Evolutionary conservation across 2,329 filamentous ascomycete genomes (phyloP), one percentile per base, ranked within the genome.

Genomic region (Huntiella bhutanensis): DNA sequence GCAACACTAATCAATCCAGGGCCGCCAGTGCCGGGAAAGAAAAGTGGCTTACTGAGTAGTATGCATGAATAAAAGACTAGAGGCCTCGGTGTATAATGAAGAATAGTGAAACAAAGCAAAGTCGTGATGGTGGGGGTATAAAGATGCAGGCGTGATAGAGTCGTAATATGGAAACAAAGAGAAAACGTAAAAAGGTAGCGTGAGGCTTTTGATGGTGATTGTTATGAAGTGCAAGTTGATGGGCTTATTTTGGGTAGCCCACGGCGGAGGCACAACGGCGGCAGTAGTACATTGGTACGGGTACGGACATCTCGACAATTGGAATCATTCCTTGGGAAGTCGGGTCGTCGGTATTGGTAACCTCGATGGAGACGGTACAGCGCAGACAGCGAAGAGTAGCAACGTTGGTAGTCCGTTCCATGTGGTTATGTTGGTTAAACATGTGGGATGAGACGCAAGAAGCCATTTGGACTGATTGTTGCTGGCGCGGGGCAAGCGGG

Each of bases 301-400:
- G 22, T 28, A 28, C 22, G 51, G 78, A 69, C 58, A 76, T 76
- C 58, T 73, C 70, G 2, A 73, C 73, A 51, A 79, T 74, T 55
- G 70, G 68, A 11, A 80, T 69, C 75, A 80, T 80, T 51, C 74
- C 75, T 49, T 64, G 70, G 38, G 70, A 63, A 52, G 61, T 64
- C 43, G 68, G 63, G 58, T 77, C 72, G 57, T 77, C 73, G 32
- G 71, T 75, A 6, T 70, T 68, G 5, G 73, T 75, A 22, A 70
- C 67, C 62, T 79, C 75, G 46, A 73, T 72, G 46, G 69, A 66
- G 49, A 69, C 68, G 37, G 71, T 68, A 56, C 73, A 77, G 49
- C 75, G 70, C 57, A 77, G 69, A 63, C 75, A 79, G 54, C 75
- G 73, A 53, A 79, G 62, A 32, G 73, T 64, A 62, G 73, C 67